A percentile compares a stretch with the other conserved stretches of the same genome.
Conservation (phyloP, 495 filamentous ascomycete genomes). For the Coniosporium apollinis region DNA sequence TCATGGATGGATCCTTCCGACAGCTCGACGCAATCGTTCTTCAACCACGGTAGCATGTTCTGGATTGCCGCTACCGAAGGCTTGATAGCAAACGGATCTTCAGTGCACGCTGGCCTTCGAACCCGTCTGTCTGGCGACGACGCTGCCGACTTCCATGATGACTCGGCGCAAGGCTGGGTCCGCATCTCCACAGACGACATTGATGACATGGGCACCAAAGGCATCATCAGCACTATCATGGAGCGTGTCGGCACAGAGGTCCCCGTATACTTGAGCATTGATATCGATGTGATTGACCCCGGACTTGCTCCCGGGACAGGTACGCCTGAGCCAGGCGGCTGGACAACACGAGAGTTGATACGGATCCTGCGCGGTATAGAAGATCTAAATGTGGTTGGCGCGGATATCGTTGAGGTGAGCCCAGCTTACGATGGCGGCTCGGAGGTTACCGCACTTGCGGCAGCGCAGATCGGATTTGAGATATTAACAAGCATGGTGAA, state of each 20-base stretch:
- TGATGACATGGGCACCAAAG: constrained; percentile 30
- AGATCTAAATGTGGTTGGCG: constrained; percentile 31
- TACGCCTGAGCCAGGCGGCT: constrained; percentile 36
- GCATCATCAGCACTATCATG: constrained; percentile 28
- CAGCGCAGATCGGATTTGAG: constrained; percentile 31
- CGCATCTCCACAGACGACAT: constrained; percentile 33
- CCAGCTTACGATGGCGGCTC: constrained; percentile 34
- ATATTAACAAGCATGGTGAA: constrained; percentile 27
- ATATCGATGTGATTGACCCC: constrained; percentile 39
- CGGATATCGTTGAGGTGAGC: constrained; percentile 36
- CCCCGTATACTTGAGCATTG: constrained; percentile 28
- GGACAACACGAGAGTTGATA: constrained; percentile 34
- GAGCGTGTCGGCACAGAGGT: constrained; percentile 25
- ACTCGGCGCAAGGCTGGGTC: constrained; percentile 26
- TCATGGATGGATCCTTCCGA: constrained; percentile 39
- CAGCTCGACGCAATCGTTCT: constrained; percentile 44
- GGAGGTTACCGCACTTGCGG: constrained; percentile 32
- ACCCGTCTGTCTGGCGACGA: constrained; percentile 51
- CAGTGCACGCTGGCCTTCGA: constrained; percentile 62
- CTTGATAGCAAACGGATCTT: constrained; percentile 47
- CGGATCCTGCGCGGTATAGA: constrained; percentile 31
- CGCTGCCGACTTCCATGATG: constrained; percentile 50
- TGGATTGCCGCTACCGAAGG: constrained; percentile 64
- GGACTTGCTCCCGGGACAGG: constrained; percentile 36
- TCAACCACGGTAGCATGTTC: constrained; percentile 79